A percentile compares a stretch with the other conserved stretches of the same genome.
Conservation (phyloP, 257 asterid genomes). For the Vinca minor region DNA sequence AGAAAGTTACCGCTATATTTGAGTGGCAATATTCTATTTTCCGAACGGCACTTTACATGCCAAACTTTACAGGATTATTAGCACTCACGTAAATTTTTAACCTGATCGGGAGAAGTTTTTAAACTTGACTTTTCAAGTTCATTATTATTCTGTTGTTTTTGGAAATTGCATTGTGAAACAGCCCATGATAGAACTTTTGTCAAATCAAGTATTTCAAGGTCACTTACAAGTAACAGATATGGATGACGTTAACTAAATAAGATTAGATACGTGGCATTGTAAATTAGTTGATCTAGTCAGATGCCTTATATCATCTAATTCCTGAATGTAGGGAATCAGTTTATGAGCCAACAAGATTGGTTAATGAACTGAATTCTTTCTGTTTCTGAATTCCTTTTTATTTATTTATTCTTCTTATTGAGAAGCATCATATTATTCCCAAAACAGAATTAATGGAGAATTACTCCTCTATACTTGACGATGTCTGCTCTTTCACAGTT, state of each 20-base stretch:
- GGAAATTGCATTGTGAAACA: background rate
- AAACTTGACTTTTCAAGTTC: background rate
- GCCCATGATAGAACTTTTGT: background rate
- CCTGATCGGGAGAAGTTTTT: background rate
- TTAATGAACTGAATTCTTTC: background rate
- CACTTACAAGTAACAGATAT: background rate
- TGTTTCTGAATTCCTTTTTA: background rate
- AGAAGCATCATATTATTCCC: background rate
- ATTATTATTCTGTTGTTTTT: background rate
- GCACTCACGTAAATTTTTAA: background rate
- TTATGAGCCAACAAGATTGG: background rate
- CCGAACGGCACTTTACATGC: background rate
- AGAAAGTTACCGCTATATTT: too few species aligned
- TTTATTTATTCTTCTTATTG: too few species aligned
- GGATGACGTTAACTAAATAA: background rate
- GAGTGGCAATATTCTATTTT: background rate
- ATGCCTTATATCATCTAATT: background rate
- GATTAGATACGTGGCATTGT: background rate
- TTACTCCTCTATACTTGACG: background rate
- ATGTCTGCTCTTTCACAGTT: conserved; percentile 33
- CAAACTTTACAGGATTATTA: background rate
- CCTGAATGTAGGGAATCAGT: background rate
- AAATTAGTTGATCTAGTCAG: background rate
- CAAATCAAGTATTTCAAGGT: background rate
- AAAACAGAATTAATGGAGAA: background rate